Conservation (phyloP, 495 filamentous ascomycete species). For the Ascobolus immersus region DNA sequence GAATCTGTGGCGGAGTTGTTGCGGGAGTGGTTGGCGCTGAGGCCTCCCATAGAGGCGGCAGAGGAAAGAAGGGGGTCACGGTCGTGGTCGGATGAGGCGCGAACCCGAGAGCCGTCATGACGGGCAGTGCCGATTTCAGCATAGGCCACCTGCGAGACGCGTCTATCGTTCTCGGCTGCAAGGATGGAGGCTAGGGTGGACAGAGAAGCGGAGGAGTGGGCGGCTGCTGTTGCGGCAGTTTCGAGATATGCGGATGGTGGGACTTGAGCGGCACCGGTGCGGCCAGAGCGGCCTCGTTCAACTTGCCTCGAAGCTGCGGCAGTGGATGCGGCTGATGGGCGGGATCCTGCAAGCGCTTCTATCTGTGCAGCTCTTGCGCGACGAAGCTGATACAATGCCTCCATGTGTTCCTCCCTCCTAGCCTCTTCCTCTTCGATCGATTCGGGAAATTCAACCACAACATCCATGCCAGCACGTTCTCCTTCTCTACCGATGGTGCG, state of each 20-base stretch:
- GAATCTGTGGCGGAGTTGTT: too few relatives aligned
- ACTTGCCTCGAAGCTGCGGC: conserved; percentile 1
- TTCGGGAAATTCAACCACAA: conserved; percentile 66
- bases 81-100: conserved; percentile 26
- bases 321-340: background rate
- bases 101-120: conserved; percentile 67
- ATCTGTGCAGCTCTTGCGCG: conserved; percentile 52
- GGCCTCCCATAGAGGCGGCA: conserved; percentile 13
- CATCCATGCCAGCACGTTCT: conserved; percentile 74
- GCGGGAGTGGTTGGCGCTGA: too few relatives aligned
- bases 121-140: conserved; percentile 62
- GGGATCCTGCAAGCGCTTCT: conserved; percentile 49
- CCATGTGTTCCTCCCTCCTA: conserved; percentile 79
- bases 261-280: background rate
- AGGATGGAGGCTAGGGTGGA: conserved; percentile 14
- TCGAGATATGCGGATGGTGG: background rate
- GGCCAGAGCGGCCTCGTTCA: background rate
- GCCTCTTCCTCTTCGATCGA: conserved; percentile 43
- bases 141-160: conserved; percentile 66
- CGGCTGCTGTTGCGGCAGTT: conserved; percentile 1
- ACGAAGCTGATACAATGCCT: conserved; percentile 71
- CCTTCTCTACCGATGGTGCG: conserved; percentile 75
- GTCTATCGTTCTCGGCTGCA: conserved; percentile 32
- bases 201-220: conserved; percentile 16
- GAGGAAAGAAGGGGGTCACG: conserved; percentile 10